Base-by-base conservation (phyloP, 2,329 filamentous ascomycete species). In the Colletotrichum tamarilloi region DNA sequence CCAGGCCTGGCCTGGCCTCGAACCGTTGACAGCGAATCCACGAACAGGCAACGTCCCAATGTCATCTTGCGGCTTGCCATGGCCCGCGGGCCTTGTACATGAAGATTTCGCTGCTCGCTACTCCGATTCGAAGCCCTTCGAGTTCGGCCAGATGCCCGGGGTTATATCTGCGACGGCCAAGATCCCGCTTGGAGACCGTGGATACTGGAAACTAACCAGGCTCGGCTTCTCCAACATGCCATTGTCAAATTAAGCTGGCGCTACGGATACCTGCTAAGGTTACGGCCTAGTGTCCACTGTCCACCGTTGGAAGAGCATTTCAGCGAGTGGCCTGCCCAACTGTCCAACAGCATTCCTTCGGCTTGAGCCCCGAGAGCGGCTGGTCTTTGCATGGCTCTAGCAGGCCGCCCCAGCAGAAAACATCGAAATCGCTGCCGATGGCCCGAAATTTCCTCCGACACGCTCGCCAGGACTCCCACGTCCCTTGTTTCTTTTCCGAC, bases 381-480 rank as follows among this genome's bases (percentile, higher is more conserved):
- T 49, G 19, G 38, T 62, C 59, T 28, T n/a, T 49, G 12, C 16
- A 49, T 49, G 59, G 32, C 35, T 62, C 42, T n/a, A 49, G 38
- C 59, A 62, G 35, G 38, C 38, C 9, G 58, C 57, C 32, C 57
- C 57, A 42, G 32, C 32, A 42, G 19, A 68, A 67, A 28, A 30
- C 58, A 63, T 68, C 57, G 52, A 68, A 55, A 57, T 63, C 65
- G 58, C 65, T 64, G 69, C 59, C 69, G 65, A 59, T 72, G 66
- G 69, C 7, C 69, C 70, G 70, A 72, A 72, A 72, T 69, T 69
- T 69, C 59, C 70, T 64, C 66, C 70, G 70, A 72, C 65, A 55
- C 12, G 16, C 42, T 58, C 66, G 66, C 59, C 30, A 32, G 46
- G 66, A 64, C 59, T 69, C 53, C 66, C 66, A 68, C 57, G 58